A percentile compares a stretch with the other conserved stretches of the same genome.
Evolutionary conservation across 73 alveolate genomes (phyloP).

Genomic region (Paramecium sonneborni): DNA sequence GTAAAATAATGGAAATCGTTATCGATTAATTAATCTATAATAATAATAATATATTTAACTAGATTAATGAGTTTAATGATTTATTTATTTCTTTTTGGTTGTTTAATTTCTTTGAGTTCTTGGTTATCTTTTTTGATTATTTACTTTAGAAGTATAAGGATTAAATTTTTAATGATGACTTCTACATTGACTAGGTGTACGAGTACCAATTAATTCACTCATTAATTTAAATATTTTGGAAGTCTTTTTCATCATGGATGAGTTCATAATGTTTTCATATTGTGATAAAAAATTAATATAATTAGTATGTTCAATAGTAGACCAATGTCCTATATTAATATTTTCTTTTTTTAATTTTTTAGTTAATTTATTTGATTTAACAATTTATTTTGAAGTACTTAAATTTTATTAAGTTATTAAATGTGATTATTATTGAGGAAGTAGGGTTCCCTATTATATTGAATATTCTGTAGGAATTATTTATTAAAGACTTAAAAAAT

Average conservation of each 20-base stretch:
- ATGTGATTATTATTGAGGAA: background rate
- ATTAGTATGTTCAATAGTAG: background rate
- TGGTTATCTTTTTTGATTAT: constrained; percentile 27
- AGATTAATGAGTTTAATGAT: background rate
- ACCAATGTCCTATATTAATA: constrained; percentile 52
- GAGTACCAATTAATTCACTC: constrained; percentile 53
- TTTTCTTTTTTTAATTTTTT: constrained; percentile 34
- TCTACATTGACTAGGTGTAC: constrained; percentile 53
- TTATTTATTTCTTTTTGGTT: background rate
- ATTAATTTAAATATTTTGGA: constrained; percentile 46
- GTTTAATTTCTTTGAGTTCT: constrained; percentile 41
- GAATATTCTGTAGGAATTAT: background rate
- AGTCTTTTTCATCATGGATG: constrained; percentile 52
- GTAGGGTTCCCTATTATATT: background rate
- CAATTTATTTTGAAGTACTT: background rate
- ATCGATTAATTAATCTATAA: background rate
- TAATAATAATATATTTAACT: background rate
- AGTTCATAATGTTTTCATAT: constrained; percentile 30
- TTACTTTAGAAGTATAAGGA: constrained; percentile 27
- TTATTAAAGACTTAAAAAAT: background rate
- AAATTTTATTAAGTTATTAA: background rate
- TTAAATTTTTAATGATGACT: constrained; percentile 54
- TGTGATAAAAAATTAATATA: background rate
- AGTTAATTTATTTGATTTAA: background rate
- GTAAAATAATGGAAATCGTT: background rate